These are phyloP conservation scores for Linnemannia exigua DNA, from an alignment of 192 early-diverging fungal species.

Conservation along the genomic window DNA sequence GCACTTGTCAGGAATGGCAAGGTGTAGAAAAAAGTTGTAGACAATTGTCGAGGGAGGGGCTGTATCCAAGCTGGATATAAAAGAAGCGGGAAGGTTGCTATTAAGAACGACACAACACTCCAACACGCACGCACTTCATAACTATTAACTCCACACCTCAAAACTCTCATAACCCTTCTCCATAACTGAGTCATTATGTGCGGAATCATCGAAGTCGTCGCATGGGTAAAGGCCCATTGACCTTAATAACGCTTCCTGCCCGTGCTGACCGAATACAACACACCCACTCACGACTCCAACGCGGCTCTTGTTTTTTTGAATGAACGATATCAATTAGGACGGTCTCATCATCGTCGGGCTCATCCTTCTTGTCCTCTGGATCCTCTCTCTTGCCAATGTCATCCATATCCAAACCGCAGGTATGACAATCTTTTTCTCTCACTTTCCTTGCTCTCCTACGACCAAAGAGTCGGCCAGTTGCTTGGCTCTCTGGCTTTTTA, in stretches of 20 bases:
- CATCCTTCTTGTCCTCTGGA: constrained; percentile 7
- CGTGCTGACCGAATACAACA: too few species aligned
- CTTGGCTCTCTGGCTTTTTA: too few species aligned
- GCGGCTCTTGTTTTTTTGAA: background rate
- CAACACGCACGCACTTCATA: background rate
- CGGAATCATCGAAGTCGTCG: background rate
- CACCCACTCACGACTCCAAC: background rate
- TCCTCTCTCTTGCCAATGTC: background rate
- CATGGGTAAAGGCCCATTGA: background rate
- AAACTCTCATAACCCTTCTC: background rate
- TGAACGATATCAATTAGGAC: background rate
- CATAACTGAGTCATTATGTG: background rate
- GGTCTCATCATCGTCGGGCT: background rate
- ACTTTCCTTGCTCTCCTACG: background rate
- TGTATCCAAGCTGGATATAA: too few species aligned
- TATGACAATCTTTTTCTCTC: background rate
- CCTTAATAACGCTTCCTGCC: too few species aligned
- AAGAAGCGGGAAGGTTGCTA: too few species aligned
- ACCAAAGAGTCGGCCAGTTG: background rate
- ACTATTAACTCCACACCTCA: background rate
- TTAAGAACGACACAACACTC: background rate
- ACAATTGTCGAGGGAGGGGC: too few species aligned
- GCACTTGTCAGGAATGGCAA: too few species aligned
- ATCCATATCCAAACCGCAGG: background rate
- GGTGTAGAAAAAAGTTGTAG: too few species aligned